phyloP scores from a whole-genome alignment of 2,329 filamentous ascomycete genomes.

The Dissoconium aciculare region DNA sequence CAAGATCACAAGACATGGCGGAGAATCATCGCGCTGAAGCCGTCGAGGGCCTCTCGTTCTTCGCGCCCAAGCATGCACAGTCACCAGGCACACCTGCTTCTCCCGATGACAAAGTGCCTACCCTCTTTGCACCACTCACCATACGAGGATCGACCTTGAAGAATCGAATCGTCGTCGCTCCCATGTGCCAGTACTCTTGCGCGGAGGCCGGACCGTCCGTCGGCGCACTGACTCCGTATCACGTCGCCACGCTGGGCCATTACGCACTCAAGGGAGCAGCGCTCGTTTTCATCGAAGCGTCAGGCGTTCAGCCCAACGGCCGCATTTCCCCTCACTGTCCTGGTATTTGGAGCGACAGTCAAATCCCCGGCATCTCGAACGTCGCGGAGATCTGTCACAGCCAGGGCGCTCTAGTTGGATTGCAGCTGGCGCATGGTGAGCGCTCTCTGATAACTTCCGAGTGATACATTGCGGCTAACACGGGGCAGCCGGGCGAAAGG shows the following conservation, averaged over 20 bases:
- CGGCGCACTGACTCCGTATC: slow-evolving; percentile 64
- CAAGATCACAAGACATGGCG: no score
- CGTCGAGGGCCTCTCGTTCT: slow-evolving; percentile 32
- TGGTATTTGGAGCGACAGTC: slow-evolving; percentile 71
- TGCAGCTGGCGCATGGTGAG: slow-evolving; percentile 61
- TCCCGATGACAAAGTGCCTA: slow-evolving; percentile 37
- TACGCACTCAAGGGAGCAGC: slow-evolving; percentile 61
- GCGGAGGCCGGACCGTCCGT: slow-evolving; percentile 32
- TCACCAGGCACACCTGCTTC: slow-evolving; percentile 31
- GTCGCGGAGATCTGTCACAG: slow-evolving; percentile 65
- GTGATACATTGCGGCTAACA: no score
- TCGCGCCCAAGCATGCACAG: slow-evolving; percentile 30
- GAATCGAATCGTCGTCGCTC: slow-evolving; percentile 47
- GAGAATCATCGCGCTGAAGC: slow-evolving; percentile 28
- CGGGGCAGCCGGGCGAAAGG: slow-evolving; percentile 50
- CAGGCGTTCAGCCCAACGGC: slow-evolving; percentile 59
- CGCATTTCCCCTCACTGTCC: slow-evolving; percentile 66
- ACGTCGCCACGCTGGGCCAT: slow-evolving; percentile 67
- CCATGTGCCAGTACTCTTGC: slow-evolving; percentile 54
- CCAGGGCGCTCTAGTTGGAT: slow-evolving; percentile 58
- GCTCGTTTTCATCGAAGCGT: slow-evolving; percentile 64
- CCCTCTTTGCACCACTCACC: slow-evolving; percentile 43
- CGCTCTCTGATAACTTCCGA: no score
- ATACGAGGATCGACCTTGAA: slow-evolving; percentile 45
- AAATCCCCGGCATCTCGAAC: slow-evolving; percentile 55